Base-by-base conservation (phyloP, 495 filamentous ascomycete species). In the Penicillium ucsense region DNA sequence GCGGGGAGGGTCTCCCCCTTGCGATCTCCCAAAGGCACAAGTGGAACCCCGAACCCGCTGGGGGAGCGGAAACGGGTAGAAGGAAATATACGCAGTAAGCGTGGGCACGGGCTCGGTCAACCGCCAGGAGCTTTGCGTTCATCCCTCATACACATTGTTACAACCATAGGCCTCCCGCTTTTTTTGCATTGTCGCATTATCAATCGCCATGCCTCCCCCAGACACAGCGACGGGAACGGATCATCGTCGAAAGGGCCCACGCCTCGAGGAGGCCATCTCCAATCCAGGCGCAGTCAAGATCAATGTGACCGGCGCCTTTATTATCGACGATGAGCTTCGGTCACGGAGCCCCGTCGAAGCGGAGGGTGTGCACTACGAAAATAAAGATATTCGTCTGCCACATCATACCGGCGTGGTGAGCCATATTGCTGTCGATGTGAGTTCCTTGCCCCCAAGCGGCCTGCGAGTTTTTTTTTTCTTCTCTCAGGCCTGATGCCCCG, bases 351-450 rank as follows among this genome's bases (percentile, higher is more conserved):
- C 72, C 1, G 64, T 66, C 10, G 68, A 68, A 20, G 72, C 72
- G 31, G 77, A 83, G 46, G 81, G 81, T 12, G 78, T 77, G 31
- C 77, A 83, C 48, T 83, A 91, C 58, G 86, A 89, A 57, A 88
- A 85, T 29, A 85, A 84, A 54, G 91, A 95, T 60, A 97, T 98
- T 56, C 79, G 92, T n/a, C 73, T 98, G 9, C 92, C 92, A 27
- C 89, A 95, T 62, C 92, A 98, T 65, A 94, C 84, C 8, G 83
- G 84, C 27, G 79, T 91, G 2, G 89, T 98, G 39, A 95, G 89
- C 68, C 92, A 98, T 76, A 85, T 98, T 41, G 92, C 92, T 47
- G 82, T 95, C 47, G 92, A 98, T 80, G 89, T 94, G 77, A 68
- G 85, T 71, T 31, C 77, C 66, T 84, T 70, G 33, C 38, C 20